These are phyloP conservation scores for Anthracocystis walkeri DNA, from an alignment of 1,284 basidiomycete species.

Conservation along the genomic window DNA sequence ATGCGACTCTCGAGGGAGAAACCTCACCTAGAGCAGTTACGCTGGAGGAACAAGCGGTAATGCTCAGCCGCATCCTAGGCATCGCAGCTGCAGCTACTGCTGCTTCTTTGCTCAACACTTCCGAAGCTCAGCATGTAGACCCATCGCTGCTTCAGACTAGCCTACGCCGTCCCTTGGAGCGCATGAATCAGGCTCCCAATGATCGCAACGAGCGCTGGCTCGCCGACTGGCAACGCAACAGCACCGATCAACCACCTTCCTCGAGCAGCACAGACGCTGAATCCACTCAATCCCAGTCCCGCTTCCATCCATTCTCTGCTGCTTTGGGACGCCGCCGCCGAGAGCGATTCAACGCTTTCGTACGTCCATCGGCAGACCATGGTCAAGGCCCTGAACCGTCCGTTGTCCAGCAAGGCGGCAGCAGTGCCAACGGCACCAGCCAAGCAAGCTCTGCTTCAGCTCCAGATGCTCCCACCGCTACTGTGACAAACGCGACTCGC, in stretches of 20 bases:
- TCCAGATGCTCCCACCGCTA: neutral
- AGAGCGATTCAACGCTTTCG: constrained; percentile 33
- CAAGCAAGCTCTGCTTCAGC: neutral
- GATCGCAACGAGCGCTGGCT: constrained; percentile 31
- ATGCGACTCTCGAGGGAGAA: constrained; percentile 20
- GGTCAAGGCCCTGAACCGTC: constrained; percentile 3
- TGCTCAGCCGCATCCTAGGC: constrained; percentile 63
- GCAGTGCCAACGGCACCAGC: neutral
- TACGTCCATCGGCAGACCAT: constrained; percentile 20
- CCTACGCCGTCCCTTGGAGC: constrained; percentile 42
- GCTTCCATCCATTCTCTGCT: constrained; percentile 1
- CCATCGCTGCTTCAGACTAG: constrained; percentile 50
- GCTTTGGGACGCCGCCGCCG: constrained; percentile 41
- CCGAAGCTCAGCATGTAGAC: constrained; percentile 42
- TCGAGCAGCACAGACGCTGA: neutral
- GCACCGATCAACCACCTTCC: neutral
- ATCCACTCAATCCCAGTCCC: neutral
- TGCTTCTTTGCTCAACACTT: constrained; percentile 59
- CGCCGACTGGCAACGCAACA: constrained; percentile 32
- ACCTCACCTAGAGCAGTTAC: constrained; percentile 57
- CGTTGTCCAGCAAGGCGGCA: neutral
- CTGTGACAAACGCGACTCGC: neutral
- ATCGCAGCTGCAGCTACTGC: constrained; percentile 67
- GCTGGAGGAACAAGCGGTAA: constrained; percentile 66
- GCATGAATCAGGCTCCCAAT: constrained; percentile 29